Evolutionary conservation across 768 basidiomycete genomes (phyloP), one percentile per base, ranked within the genome.

Genomic region (Cyathus striatus): DNA sequence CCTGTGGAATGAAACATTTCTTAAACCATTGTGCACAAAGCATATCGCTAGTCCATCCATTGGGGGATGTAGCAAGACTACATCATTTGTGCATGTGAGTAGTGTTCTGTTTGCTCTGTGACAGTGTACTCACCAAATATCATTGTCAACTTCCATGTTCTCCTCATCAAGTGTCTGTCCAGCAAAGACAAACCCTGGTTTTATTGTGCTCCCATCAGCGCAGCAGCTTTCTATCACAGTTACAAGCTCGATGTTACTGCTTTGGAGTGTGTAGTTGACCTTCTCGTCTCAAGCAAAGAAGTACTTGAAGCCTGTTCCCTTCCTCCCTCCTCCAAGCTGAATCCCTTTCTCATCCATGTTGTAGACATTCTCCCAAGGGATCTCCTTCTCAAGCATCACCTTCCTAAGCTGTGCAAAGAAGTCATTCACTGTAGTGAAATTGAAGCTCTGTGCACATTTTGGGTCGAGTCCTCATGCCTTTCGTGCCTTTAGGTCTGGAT

Each of bases 1-100:
- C 61, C 24, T 63, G 55, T 3, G 64, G 70, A 41, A 73, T 55
- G 44, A 73, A 75, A 13, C 23, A 42, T 6, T 63, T 49, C 38
- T 57, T 30, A 26, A 75, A 66, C 72, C 73, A 75, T n/a, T 62
- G 43, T 1, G 30, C 16, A 23, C 61, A 56, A 6, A 72, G 40
- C 9, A 47, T 49, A 38, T 70, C 54, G 49, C 66, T 57, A 3
- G 64, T 72, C 72, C 69, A 75, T 1, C 72, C 72, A 50, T 65
- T 72, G 13, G 51, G 44, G 2, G 65, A 66, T 10, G 44, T 49
- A 1, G 54, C 48, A 36, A 70, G 51, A n/a, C 68, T 72, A 26
- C 2, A 45, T n/a, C n/a, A n/a, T n/a, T 9, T 7, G n/a, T 7
- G 27, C n/a, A 30, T 9, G 27, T 30, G n/a, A 30, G n/a, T n/a